These are phyloP conservation scores for Trichoderma gracile DNA, from an alignment of 2,329 filamentous ascomycete species.

Conservation along the genomic window DNA sequence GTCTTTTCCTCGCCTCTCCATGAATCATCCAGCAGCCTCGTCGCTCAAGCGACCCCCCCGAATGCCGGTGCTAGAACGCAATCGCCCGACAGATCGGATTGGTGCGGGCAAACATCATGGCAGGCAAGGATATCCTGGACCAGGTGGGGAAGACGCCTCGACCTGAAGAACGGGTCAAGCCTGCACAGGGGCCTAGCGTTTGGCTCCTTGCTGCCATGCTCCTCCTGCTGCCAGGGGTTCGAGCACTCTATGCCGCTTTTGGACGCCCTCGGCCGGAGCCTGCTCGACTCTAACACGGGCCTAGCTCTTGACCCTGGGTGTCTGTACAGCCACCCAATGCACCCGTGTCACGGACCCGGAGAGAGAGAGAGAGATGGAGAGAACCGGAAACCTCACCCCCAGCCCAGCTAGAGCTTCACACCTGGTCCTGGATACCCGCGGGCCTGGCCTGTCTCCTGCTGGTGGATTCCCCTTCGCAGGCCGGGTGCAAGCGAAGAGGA, in stretches of 20 bases:
- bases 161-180: slow-evolving; percentile 22
- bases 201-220: slow-evolving; percentile 22
- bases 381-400: slow-evolving; percentile 19
- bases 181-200: slow-evolving; percentile 24
- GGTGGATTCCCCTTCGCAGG: slow-evolving; percentile 19
- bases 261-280: slow-evolving; percentile 19
- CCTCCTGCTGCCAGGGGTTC: slow-evolving; percentile 11
- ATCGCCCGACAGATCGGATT: slow-evolving; percentile 27
- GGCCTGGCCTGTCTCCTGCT: slow-evolving; percentile 7
- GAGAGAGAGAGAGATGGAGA: no score
- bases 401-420: slow-evolving; percentile 10
- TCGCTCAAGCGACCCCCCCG: slow-evolving; percentile 4
- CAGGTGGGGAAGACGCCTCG: slow-evolving; percentile 24
- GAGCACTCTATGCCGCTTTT: slow-evolving; percentile 18
- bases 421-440: slow-evolving; percentile 25
- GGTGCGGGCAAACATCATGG: slow-evolving; percentile 24
- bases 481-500: slow-evolving; percentile 24
- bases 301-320: slow-evolving; percentile 16
- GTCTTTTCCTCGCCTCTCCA: background rate
- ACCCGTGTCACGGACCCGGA: slow-evolving; percentile 29
- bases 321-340: slow-evolving; percentile 18
- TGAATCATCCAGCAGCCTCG: background rate
- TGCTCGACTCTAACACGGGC: slow-evolving; percentile 8
- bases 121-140: slow-evolving; percentile 25
- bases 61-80: slow-evolving; percentile 24